Conservation (phyloP, 2,329 filamentous ascomycete species). For the Sordariomycetes sp. region DNA sequence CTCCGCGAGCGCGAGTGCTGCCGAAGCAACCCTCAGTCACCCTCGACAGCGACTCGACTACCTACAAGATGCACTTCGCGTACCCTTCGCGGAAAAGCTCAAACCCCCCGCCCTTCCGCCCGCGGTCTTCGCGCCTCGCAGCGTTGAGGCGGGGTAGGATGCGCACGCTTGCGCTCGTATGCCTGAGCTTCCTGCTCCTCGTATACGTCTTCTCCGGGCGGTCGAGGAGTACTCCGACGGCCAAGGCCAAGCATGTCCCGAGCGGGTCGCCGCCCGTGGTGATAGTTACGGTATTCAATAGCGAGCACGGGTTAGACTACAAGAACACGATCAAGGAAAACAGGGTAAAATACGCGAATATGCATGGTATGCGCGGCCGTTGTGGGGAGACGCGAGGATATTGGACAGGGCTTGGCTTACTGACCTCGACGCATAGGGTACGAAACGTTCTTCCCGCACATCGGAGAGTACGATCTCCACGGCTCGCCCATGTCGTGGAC, state of each 20-base stretch:
- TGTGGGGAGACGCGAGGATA: background rate
- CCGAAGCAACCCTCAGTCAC: background rate
- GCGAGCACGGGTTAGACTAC: constrained; percentile 39
- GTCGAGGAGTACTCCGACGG: background rate
- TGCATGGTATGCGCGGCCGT: constrained; percentile 53
- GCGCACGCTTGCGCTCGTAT: constrained; percentile 41
- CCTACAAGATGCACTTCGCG: constrained; percentile 70
- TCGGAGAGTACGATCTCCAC: constrained; percentile 60
- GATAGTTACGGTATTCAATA: constrained; percentile 72
- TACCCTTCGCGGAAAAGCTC: constrained; percentile 77
- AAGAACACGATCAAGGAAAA: constrained; percentile 67
- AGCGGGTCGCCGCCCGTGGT: constrained; percentile 53
- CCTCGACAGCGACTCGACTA: background rate
- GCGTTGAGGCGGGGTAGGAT: constrained; percentile 48
- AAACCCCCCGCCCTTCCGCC: constrained; percentile 57
- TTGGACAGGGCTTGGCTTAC: background rate
- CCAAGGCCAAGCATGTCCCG: constrained; percentile 19
- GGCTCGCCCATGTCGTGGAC: constrained; percentile 54
- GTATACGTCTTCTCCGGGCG: constrained; percentile 43
- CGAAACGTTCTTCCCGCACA: constrained; percentile 65
- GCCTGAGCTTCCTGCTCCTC: constrained; percentile 39
- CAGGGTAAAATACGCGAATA: constrained; percentile 68
- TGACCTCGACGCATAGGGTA: constrained; percentile 48
- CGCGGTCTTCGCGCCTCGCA: constrained; percentile 40
- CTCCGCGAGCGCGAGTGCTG: too few relatives aligned